Evolutionary conservation across 2,329 filamentous ascomycete genomes (phyloP).

Genomic region (Venturiaceae sp.): DNA sequence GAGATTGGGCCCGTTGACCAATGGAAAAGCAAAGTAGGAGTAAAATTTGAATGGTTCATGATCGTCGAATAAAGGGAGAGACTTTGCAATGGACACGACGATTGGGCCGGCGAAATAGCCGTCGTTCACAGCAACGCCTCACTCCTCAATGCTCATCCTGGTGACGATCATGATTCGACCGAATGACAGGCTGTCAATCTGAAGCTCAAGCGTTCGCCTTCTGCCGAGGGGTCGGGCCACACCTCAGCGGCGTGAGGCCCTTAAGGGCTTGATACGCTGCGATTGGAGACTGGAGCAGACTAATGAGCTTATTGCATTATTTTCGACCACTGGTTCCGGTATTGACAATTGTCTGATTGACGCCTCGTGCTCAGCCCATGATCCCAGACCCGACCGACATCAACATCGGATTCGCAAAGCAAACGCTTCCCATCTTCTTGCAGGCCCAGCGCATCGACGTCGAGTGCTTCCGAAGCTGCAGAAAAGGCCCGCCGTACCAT

Average conservation of each 20-base stretch:
- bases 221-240: not conserved
- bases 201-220: not conserved
- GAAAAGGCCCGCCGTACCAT: not conserved
- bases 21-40: not conserved
- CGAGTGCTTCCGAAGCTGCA: not conserved
- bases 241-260: not conserved
- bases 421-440: no score
- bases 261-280: not conserved
- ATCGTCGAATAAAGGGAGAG: not conserved
- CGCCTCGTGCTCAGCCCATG: not conserved
- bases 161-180: constrained; percentile 1
- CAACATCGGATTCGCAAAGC: no score
- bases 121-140: not conserved
- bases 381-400: not conserved
- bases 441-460: not conserved
- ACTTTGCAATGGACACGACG: not conserved
- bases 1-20: not conserved
- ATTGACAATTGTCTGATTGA: not conserved
- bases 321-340: not conserved
- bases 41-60: not conserved
- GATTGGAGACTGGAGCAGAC: not conserved
- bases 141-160: not conserved
- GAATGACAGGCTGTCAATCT: not conserved
- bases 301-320: constrained; percentile 6
- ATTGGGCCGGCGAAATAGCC: not conserved